Conservation (phyloP, 164 flowering plant genomes). For the Vitis labrusca region DNA sequence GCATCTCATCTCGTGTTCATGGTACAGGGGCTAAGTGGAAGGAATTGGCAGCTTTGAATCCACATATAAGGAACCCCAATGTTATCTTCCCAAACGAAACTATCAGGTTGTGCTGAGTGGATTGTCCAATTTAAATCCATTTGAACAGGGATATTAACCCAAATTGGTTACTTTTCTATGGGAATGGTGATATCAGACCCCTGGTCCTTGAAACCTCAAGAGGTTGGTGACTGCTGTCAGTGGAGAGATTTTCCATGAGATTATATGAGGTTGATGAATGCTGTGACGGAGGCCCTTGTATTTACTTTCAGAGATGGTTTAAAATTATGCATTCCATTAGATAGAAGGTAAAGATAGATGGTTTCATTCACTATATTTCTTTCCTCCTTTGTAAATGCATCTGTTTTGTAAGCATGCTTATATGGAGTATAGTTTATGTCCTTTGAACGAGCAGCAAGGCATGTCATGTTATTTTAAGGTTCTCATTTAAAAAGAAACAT, state of each 20-base stretch:
- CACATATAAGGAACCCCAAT: constrained; percentile 74
- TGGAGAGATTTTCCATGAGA: no score
- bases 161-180: not conserved
- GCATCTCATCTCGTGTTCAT: constrained; percentile 75
- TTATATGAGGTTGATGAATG: no score
- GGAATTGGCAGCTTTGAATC: constrained; percentile 60
- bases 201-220: no score
- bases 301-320: not conserved
- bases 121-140: not conserved
- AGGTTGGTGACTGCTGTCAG: no score
- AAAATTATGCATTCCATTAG: not conserved
- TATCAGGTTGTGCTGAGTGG: constrained; percentile 44
- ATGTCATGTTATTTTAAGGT: no score
- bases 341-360: not conserved
- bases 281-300: no score
- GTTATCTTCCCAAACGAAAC: constrained; percentile 62
- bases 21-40: constrained; percentile 73
- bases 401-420: not conserved
- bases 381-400: not conserved
- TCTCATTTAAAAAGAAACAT: no score
- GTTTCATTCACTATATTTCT: not conserved
- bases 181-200: not conserved
- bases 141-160: not conserved
- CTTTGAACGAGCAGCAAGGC: no score
- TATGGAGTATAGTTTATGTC: not conserved